Evolutionary conservation across 2,329 filamentous ascomycete genomes (phyloP).

Genomic region (Colletotrichum siamense): DNA sequence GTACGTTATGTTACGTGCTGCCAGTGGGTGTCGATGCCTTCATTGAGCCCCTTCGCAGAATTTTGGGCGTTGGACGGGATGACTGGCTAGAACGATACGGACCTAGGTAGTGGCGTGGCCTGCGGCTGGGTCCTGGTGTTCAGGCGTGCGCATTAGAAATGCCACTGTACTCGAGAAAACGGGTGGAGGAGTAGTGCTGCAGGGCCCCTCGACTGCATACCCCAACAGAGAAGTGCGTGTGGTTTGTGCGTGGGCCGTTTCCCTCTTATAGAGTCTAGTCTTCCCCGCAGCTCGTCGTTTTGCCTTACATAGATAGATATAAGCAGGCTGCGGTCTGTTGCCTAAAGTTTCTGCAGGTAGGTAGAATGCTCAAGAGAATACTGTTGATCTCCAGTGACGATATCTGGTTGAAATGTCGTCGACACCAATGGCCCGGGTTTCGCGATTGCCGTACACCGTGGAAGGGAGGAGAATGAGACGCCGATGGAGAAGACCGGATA

Average conservation of each 20-base stretch:
- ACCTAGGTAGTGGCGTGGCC: constrained; percentile 4
- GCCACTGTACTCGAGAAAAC: constrained; percentile 22
- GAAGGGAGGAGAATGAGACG: constrained; percentile 16
- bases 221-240: background rate
- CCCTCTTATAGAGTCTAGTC: background rate
- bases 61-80: constrained; percentile 1
- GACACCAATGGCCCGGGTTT: background rate
- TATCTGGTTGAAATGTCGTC: background rate
- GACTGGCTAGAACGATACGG: background rate
- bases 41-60: constrained; percentile 8
- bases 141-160: constrained; percentile 23
- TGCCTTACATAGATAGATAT: background rate
- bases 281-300: background rate
- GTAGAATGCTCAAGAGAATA: background rate
- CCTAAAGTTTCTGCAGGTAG: background rate
- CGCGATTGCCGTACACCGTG: constrained; percentile 5
- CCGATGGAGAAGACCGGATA: constrained; percentile 2
- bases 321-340: background rate
- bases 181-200: constrained; percentile 19
- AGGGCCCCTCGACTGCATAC: constrained; percentile 13
- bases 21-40: background rate
- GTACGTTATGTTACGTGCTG: background rate
- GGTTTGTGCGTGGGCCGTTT: background rate
- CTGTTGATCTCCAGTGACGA: background rate
- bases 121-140: constrained; percentile 5